A percentile compares a stretch with the other conserved stretches of the same genome.
Conservation (phyloP, 1,284 basidiomycete genomes). For the Malassezia cuniculi region DNA sequence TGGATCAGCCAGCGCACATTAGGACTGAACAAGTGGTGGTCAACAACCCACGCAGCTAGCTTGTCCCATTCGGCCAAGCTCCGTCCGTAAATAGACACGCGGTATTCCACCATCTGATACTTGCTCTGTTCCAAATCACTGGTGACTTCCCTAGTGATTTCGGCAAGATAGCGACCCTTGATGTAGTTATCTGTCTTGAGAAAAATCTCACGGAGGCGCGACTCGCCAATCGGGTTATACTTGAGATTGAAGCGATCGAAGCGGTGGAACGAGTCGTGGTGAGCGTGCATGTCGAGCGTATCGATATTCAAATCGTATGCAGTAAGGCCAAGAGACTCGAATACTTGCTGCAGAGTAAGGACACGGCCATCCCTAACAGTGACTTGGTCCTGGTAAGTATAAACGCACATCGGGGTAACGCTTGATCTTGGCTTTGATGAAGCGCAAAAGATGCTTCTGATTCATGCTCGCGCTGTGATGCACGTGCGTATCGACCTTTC, state of each 20-base stretch:
- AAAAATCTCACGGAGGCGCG: constrained; percentile 88
- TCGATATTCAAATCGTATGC: constrained; percentile 98
- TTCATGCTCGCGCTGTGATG: constrained; percentile 99
- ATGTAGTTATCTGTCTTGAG: constrained; percentile 81
- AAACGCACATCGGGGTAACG: constrained; percentile 56
- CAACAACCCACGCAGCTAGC: constrained; percentile 87
- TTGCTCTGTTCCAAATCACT: constrained; percentile 93
- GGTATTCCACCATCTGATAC: constrained; percentile 83
- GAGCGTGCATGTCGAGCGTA: constrained; percentile 98
- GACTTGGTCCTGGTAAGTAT: constrained; percentile 65
- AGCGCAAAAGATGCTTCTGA: constrained; percentile 96
- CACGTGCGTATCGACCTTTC: constrained; percentile 94
- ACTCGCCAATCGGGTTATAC: constrained; percentile 90
- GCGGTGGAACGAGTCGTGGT: constrained; percentile 90
- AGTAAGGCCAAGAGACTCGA: constrained; percentile 82
- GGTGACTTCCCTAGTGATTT: constrained; percentile 89
- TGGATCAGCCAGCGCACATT: constrained; percentile 98
- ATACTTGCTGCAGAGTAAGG: constrained; percentile 82
- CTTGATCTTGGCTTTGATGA: constrained; percentile 97
- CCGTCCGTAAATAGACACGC: constrained; percentile 82
- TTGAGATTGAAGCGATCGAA: constrained; percentile 58
- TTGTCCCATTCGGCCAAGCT: constrained; percentile 83
- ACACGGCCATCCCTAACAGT: constrained; percentile 85
- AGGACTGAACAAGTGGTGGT: constrained; percentile 84
- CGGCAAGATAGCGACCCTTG: constrained; percentile 76